These are phyloP conservation scores for Wickerhamomyces chaumierensis DNA, from an alignment of 805 yeast species.

Conservation along the genomic window DNA sequence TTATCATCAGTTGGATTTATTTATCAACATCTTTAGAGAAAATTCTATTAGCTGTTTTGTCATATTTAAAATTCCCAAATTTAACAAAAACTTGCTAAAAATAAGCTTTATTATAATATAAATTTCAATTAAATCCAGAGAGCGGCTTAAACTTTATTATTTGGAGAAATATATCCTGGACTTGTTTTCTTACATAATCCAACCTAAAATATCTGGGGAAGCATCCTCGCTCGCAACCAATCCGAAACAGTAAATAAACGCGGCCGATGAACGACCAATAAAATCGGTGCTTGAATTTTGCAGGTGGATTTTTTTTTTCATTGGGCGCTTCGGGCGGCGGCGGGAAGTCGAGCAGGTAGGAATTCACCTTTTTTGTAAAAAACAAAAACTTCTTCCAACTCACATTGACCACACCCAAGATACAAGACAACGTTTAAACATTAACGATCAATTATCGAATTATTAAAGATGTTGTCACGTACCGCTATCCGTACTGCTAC, in stretches of 20 bases:
- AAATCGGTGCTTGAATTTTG: neutral
- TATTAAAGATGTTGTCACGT: conserved; percentile 63
- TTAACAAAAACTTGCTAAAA: no score
- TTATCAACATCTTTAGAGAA: no score
- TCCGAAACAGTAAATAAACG: neutral
- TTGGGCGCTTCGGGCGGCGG: neutral
- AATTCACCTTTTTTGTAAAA: conserved; percentile 10
- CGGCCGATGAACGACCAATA: neutral
- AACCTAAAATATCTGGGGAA: neutral
- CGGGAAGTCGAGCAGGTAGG: neutral
- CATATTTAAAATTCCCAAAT: no score
- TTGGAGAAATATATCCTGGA: no score
- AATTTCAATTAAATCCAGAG: no score
- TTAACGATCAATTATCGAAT: conserved; percentile 9
- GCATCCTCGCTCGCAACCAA: neutral
- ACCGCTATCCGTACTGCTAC: conserved; percentile 78
- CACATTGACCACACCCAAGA: neutral
- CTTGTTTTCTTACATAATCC: no score
- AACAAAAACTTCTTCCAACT: neutral
- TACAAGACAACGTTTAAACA: neutral
- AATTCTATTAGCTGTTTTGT: no score
- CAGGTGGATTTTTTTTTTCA: neutral
- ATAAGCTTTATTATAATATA: no score
- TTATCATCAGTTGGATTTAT: no score
- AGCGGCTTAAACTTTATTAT: no score